Evolutionary conservation across 2,329 filamentous ascomycete species (phyloP).

Genomic region (Cyphellophora attinorum): DNA sequence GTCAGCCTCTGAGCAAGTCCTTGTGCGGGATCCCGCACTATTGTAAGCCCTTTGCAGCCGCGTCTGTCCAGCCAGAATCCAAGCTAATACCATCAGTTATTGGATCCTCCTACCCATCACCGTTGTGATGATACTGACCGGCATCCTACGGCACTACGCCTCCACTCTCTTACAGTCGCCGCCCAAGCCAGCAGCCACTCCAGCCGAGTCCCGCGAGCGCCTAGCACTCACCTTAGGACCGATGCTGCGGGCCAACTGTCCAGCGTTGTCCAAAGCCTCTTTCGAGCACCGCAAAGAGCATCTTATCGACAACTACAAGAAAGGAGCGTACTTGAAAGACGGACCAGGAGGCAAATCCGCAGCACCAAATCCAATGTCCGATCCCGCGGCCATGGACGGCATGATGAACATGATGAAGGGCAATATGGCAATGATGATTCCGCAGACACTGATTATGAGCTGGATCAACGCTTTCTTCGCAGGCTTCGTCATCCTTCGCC

Average conservation of each 20-base stretch:
- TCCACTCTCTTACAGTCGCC: slow-evolving; percentile 78
- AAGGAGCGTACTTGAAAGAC: slow-evolving; percentile 80
- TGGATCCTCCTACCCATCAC: slow-evolving; percentile 98
- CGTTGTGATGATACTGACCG: slow-evolving; percentile 93
- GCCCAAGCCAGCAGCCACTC: slow-evolving; percentile 64
- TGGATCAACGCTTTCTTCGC: slow-evolving; percentile 99
- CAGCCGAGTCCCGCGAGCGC: slow-evolving; percentile 63
- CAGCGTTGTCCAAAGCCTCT: slow-evolving; percentile 65
- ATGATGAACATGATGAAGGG: slow-evolving; percentile 99
- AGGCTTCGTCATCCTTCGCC: slow-evolving; percentile 96
- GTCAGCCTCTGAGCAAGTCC: slow-evolving; percentile 70
- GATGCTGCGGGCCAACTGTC: slow-evolving; percentile 72
- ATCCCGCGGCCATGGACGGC: slow-evolving; percentile 94
- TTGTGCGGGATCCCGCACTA: slow-evolving; percentile 94
- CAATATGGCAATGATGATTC: slow-evolving; percentile 99
- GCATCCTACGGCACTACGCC: slow-evolving; percentile 91
- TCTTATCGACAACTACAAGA: slow-evolving; percentile 71
- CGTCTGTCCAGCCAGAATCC: slow-evolving; percentile 5
- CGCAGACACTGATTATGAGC: slow-evolving; percentile 97
- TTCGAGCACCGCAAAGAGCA: slow-evolving; percentile 75
- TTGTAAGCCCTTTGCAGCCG: slow-evolving; percentile 55
- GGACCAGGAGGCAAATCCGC: slow-evolving; percentile 70
- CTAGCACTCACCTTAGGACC: slow-evolving; percentile 75
- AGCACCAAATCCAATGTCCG: slow-evolving; percentile 85
- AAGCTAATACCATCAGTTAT: slow-evolving; percentile 53